Evolutionary conservation across 345 rosid species (phyloP).

Genomic region (Arabidopsis suecica): DNA sequence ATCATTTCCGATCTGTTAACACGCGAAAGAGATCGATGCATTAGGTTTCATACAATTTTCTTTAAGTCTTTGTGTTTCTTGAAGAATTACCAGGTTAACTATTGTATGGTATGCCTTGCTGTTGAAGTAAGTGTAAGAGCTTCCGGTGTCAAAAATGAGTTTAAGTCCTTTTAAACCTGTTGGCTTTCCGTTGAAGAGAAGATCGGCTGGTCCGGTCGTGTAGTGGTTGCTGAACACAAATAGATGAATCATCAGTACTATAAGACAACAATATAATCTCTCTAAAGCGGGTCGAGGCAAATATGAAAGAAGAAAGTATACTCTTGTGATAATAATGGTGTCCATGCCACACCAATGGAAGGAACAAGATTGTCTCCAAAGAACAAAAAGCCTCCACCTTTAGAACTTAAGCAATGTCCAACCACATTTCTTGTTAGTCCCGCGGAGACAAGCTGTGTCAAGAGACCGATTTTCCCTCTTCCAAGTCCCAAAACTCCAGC

Average conservation of each 20-base stretch:
- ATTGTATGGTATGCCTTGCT: constrained; percentile 52
- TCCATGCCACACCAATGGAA: constrained; percentile 63
- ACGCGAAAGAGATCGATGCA: neutral
- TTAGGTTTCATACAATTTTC: neutral
- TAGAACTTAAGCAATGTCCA: constrained; percentile 80
- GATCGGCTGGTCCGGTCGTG: constrained; percentile 67
- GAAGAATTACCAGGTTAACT: constrained; percentile 56
- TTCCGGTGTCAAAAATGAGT: constrained; percentile 77
- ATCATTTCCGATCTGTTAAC: constrained; percentile 29
- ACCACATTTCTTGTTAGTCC: constrained; percentile 59
- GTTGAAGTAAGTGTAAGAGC: constrained; percentile 80
- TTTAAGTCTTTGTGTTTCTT: neutral
- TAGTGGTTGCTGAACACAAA: constrained; percentile 64
- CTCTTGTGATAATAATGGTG: constrained; percentile 45
- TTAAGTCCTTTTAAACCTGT: constrained; percentile 60
- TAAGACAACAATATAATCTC: neutral
- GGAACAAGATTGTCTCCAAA: constrained; percentile 69
- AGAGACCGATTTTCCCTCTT: constrained; percentile 60
- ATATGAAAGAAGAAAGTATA: neutral
- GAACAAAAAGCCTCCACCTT: constrained; percentile 85
- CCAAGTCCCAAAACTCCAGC: constrained; percentile 85
- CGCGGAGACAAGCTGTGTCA: constrained; percentile 57
- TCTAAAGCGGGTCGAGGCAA: neutral
- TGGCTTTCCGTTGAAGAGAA: constrained; percentile 57
- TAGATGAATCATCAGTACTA: neutral